Base-by-base conservation (phyloP, 352 stramenopile genomes). In the Globisporangium orthogonon region DNA sequence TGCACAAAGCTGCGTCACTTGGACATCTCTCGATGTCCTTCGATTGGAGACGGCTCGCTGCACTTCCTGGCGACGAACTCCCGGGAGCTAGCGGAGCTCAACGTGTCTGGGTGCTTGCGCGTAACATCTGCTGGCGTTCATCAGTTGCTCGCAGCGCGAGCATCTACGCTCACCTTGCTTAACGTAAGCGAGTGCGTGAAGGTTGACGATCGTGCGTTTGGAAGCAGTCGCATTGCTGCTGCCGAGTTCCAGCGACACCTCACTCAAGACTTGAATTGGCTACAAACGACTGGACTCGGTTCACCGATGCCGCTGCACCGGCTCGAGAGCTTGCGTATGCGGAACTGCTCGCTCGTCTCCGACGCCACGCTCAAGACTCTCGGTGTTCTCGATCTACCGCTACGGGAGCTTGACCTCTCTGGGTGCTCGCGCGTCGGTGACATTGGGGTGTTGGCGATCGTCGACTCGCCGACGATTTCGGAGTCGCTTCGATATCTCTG, bases 401-500 rank as follows among this genome's bases (percentile, higher is more conserved):
- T 98, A 17, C 71, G 62, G 15, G 83, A 91, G 17, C 76, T 98
- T 31, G 85, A 96, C 52, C 52, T 95, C 33, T 78, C 77, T 1
- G 84, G 76, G 15, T 97, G 91, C 55, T 33, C 29, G 37, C 66
- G 60, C 10, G 55, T 98, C 23, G 83, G 78, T 2, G 90, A 98
- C 57, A 64, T 88, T 54, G 76, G 78, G 1, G 56, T 98, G 6
- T 63, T 97, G 15, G 65, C 78, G 31, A 68, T 98, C 7, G 67
- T 70, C n/a, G 76, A 93, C 35, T 67, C 64, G 11, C 41, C 48
- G 0, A 5, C 49, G 39, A 70, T 73, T 7, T 61, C 58, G 1
- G 47, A 60, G 2, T 66, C 81, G 13, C 62, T 97, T 15, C 70
- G 76, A 15, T 71, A 72, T 37, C 58, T 98, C 30, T 82, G 78